A percentile compares a stretch with the other conserved stretches of the same genome.
Conservation (phyloP, 2,329 filamentous ascomycete genomes). For the Xylariales sp. region DNA sequence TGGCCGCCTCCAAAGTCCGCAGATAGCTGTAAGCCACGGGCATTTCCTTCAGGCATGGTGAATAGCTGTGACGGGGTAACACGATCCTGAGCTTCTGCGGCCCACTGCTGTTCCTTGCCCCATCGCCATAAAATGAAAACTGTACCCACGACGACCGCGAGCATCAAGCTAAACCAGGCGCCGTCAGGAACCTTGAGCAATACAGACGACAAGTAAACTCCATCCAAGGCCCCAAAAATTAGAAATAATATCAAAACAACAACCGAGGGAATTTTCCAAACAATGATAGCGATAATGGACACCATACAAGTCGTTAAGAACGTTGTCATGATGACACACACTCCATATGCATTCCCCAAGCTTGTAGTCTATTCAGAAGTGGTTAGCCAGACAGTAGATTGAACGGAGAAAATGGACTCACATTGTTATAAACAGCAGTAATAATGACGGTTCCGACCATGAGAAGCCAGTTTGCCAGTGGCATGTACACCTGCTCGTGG, state of each 20-base stretch:
- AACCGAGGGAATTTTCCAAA: conserved; percentile 58
- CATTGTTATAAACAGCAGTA: conserved; percentile 54
- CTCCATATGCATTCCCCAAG: conserved; percentile 68
- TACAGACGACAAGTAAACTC: conserved; percentile 61
- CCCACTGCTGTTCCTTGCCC: conserved; percentile 73
- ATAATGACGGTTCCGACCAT: conserved; percentile 69
- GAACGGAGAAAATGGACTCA: neutral
- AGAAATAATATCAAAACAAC: conserved; percentile 57
- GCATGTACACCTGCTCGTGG: conserved; percentile 70
- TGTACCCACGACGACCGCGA: conserved; percentile 54
- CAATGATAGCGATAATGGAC: conserved; percentile 61
- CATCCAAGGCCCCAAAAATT: conserved; percentile 57
- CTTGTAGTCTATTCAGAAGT: conserved; percentile 44
- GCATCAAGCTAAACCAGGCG: conserved; percentile 63
- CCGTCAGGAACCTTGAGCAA: conserved; percentile 67
- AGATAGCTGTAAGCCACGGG: neutral
- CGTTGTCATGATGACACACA: conserved; percentile 72
- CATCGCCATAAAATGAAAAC: conserved; percentile 70
- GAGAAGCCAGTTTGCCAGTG: conserved; percentile 67
- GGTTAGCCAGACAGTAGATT: neutral
- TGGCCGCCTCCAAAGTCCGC: conserved; percentile 29
- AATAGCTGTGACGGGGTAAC: neutral
- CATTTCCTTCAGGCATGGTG: conserved; percentile 37
- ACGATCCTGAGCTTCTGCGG: conserved; percentile 42
- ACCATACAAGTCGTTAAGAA: conserved; percentile 72